Evolutionary conservation across 1,139 yeast species (phyloP).

Genomic region (Diutina ranongensis): DNA sequence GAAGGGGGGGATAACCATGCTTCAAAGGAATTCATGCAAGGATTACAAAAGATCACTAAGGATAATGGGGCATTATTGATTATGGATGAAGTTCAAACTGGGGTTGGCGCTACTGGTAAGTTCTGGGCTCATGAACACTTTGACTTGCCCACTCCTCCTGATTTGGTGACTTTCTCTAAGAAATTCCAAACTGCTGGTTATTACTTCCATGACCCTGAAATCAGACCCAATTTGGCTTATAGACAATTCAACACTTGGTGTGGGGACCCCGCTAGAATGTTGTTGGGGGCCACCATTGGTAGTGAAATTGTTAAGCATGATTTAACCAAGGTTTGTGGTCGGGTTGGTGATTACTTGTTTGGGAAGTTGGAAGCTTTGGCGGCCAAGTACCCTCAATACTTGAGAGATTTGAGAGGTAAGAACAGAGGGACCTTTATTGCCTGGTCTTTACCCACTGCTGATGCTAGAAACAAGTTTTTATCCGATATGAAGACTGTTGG

Average conservation of each 20-base stretch:
- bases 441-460: conserved; percentile 49
- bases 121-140: conserved; percentile 71
- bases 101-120: conserved; percentile 63
- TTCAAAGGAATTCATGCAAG: conserved; percentile 48
- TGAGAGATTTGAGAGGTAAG: conserved; percentile 60
- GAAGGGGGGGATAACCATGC: conserved; percentile 75
- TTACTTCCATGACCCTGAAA: conserved; percentile 52
- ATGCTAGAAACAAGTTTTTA: conserved; percentile 48
- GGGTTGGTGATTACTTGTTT: conserved; percentile 52
- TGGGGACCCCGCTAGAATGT: conserved; percentile 66
- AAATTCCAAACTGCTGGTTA: conserved; percentile 76
- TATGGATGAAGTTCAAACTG: conserved; percentile 67
- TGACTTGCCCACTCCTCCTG: conserved; percentile 52
- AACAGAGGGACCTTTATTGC: conserved; percentile 71
- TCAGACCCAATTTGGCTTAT: conserved; percentile 52
- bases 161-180: conserved; percentile 65
- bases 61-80: conserved; percentile 51
- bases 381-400: conserved; percentile 35
- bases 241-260: conserved; percentile 82
- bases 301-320: conserved; percentile 43
- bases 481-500: conserved; percentile 47
- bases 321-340: conserved; percentile 37
- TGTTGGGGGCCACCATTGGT: conserved; percentile 52
- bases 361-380: conserved; percentile 33
- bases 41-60: conserved; percentile 49